Percentiles rank a stretch among this genome's conserved stretches.
These are phyloP conservation scores for Pseudotsuga menziesii DNA, from an alignment of 75 land plant genomes.

Conservation along the genomic window DNA sequence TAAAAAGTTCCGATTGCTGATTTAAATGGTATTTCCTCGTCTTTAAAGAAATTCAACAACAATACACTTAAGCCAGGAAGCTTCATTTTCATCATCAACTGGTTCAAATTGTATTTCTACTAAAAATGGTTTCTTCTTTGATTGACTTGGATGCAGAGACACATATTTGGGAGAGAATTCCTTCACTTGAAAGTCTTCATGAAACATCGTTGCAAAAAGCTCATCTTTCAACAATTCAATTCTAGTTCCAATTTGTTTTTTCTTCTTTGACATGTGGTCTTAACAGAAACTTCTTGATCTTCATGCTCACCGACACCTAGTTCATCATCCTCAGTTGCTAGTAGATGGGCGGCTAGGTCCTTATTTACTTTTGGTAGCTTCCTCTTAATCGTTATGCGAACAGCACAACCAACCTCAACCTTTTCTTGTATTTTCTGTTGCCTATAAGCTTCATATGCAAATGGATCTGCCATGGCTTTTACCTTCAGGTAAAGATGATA, in stretches of 20 bases:
- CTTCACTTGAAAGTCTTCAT: slow-evolving; percentile 81
- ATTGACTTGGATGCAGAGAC: slow-evolving; percentile 59
- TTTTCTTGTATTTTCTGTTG: slow-evolving; percentile 74
- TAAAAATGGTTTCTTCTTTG: slow-evolving; percentile 53
- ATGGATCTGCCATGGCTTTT: slow-evolving; percentile 70
- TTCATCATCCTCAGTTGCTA: slow-evolving; percentile 41
- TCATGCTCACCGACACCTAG: slow-evolving; percentile 24
- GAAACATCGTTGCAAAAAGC: slow-evolving; percentile 71
- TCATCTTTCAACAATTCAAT: slow-evolving; percentile 66
- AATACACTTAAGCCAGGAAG: too few relatives aligned
- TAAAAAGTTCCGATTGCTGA: too few relatives aligned
- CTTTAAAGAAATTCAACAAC: too few relatives aligned
- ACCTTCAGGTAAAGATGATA: slow-evolving; percentile 90
- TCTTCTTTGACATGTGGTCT: slow-evolving; percentile 35
- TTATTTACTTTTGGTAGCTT: slow-evolving; percentile 91
- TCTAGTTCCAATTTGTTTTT: slow-evolving; percentile 48
- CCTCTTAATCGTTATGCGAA: slow-evolving; percentile 80
- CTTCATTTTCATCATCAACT: slow-evolving; percentile 22
- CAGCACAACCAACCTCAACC: slow-evolving; percentile 60
- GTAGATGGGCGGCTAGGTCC: slow-evolving; percentile 56
- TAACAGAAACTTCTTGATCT: not conserved
- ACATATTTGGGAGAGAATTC: slow-evolving; percentile 58
- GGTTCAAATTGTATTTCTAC: slow-evolving; percentile 78
- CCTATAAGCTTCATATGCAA: slow-evolving; percentile 78
- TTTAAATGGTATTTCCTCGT: too few relatives aligned